Base-by-base conservation (phyloP, 2,329 filamentous ascomycete genomes). In the Phyllosticta citriasiana region DNA sequence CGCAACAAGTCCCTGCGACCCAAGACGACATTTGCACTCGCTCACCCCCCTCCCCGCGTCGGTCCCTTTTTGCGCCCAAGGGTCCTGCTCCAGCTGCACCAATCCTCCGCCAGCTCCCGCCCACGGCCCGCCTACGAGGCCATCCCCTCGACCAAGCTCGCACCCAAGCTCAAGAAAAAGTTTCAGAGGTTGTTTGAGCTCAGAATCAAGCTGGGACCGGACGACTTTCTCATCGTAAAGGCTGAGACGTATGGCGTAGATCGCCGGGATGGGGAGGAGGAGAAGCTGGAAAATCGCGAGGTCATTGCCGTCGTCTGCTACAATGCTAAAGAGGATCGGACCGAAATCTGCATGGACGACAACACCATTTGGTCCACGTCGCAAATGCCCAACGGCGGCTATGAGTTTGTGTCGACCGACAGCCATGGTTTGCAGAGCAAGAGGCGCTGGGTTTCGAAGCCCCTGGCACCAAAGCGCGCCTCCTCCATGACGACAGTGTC, bases 251-350 rank as follows among this genome's bases (percentile, higher is more conserved):
- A 89, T 69, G 67, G 66, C 12, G 65, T 19, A 60, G 77, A 77
- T 8, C 79, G 82, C 8, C 79, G 82, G 8, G 76, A 75, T 22
- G 68, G 63, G 57, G 66, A 69, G 3, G 79, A 82, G 64, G 79
- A 82, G 51, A 80, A 83, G 58, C 71, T 79, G 54, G 77, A 80
- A 25, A 74, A 79, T 57, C 71, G 72, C 67, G 80, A 84, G 40
- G 79, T 91, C 19, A 75, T 91, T 53, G 89, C 86, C 4, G 82
- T 91, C 26, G 83, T 92, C 57, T 88, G 87, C 69, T 82, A 84
- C 1, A 73, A 82, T 51, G 77, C 79, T 30, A 80, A 79, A 52
- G 80, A 81, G 12, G 80, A 84, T 53, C 83, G 82, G 4, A 88
- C 85, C 60, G 86, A 90, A 69, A 85, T 91, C 60, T 84, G 86